Base-by-base conservation (phyloP, 495 filamentous ascomycete genomes). In the Annulohypoxylon moriforme region DNA sequence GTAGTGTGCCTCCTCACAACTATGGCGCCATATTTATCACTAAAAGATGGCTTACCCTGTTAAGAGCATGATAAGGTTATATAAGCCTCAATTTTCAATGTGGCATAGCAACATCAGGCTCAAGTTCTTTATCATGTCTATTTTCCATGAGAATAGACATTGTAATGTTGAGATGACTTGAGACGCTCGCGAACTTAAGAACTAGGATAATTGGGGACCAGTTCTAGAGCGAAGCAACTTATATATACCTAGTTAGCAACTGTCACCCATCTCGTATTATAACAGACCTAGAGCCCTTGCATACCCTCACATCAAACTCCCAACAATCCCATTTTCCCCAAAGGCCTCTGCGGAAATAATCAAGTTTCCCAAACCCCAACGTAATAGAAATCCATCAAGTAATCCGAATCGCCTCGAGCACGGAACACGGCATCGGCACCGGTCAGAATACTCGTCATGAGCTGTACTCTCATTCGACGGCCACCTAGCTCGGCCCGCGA, bases 401-500 rank as follows among this genome's bases (percentile, higher is more conserved):
- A 52, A 25, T 29, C 24, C 24, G 46, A 49, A 22, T 49, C 0
- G 3, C 24, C 47, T 11, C 24, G 47, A 24, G 24, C 22, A 52
- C 47, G 24, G 47, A 16, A 52, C 22, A 52, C 47, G 47, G 47
- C 47, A 27, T 29, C 24, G 24, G 11, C 47, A 25, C 47, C 47
- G 24, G 22, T 29, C 47, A 52, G 14, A 52, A 29, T 11, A 14
- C 4, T 29, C 22, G 24, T 58, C 5, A 36, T 40, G 14, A 25
- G 24, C 36, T 11, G 1, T 25, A 8, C 14, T 58, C 20, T 36
- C 18, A 64, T 27, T 52, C 33, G 50, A 58, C 40, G 44, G 22
- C 27, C 62, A 57, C 13, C 47, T 11, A 52, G 47, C 18, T 57
- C 47, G 20, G 57, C 36, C 11, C 49, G 49, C 22, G 31, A 61